These are phyloP conservation scores for Hypocreales sp. DNA, from an alignment of 2,329 filamentous ascomycete species.

Conservation along the genomic window DNA sequence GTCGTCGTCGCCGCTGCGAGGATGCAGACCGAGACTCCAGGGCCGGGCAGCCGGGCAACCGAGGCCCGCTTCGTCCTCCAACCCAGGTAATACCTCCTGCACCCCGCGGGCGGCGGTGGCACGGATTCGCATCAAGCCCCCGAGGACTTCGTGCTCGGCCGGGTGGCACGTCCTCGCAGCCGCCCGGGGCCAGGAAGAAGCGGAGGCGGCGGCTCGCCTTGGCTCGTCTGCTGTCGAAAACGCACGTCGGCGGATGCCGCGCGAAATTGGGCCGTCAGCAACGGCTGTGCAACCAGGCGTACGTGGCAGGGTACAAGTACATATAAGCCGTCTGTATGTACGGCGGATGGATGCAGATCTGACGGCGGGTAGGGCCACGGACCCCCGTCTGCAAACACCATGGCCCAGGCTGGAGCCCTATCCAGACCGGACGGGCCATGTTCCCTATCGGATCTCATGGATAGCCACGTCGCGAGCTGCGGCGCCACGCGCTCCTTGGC, in stretches of 20 bases:
- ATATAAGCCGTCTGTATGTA: too few relatives aligned
- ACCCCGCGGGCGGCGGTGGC: too few relatives aligned
- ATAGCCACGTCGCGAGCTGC: constrained; percentile 1
- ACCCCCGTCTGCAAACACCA: constrained; percentile 1
- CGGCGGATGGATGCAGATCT: constrained; percentile 3
- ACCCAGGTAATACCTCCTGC: too few relatives aligned
- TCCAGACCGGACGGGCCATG: constrained; percentile 1
- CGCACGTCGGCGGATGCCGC: constrained; percentile 1
- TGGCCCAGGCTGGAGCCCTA: not conserved
- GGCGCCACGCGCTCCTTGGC: not conserved
- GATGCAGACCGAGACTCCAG: too few relatives aligned
- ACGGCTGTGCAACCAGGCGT: constrained; percentile 1
- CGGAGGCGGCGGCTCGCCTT: not conserved
- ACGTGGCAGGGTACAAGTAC: not conserved
- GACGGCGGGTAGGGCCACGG: constrained; percentile 2
- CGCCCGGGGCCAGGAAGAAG: too few relatives aligned
- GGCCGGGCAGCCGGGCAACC: too few relatives aligned
- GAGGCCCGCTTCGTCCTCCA: too few relatives aligned
- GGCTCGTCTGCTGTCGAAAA: not conserved
- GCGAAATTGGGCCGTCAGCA: constrained; percentile 2
- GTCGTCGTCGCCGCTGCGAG: too few relatives aligned
- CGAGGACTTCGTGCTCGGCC: too few relatives aligned
- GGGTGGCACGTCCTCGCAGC: too few relatives aligned
- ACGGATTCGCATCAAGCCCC: too few relatives aligned
- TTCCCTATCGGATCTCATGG: constrained; percentile 2